Evolutionary conservation across 2,329 filamentous ascomycete species (phyloP).

Genomic region (Fusarium sp.): DNA sequence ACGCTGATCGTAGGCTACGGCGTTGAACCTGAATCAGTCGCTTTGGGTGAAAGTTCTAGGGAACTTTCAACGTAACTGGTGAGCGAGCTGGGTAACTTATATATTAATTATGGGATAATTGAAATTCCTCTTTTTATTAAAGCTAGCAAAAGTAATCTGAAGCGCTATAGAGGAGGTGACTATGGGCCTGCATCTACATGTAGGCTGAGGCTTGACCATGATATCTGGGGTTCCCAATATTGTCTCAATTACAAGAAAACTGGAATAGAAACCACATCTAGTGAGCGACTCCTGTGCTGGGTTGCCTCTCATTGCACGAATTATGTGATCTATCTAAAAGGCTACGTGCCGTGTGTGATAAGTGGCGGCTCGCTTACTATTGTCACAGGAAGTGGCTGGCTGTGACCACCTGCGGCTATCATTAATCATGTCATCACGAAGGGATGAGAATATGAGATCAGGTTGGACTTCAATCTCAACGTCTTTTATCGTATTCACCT

Average conservation of each 20-base stretch:
- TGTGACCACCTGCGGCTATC: background rate
- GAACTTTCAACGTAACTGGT: accelerated
- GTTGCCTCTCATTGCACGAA: background rate
- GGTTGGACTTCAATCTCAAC: too few relatives aligned
- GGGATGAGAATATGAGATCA: accelerated
- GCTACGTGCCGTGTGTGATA: background rate
- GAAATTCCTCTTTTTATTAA: too few relatives aligned
- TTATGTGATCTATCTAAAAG: background rate
- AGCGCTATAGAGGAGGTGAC: accelerated
- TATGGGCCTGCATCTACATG: accelerated
- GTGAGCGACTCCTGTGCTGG: accelerated
- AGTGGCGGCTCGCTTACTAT: background rate
- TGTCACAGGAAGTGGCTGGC: background rate
- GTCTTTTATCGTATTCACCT: too few relatives aligned
- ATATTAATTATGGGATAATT: too few relatives aligned
- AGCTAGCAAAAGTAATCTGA: too few relatives aligned
- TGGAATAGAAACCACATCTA: accelerated
- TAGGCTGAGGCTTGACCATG: too few relatives aligned
- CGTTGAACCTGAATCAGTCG: too few relatives aligned
- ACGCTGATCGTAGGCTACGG: accelerated
- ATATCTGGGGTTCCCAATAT: accelerated
- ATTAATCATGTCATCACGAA: background rate
- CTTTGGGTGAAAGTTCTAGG: too few relatives aligned
- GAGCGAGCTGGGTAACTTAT: too few relatives aligned
- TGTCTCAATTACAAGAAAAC: accelerated